Evolutionary conservation across 2,329 filamentous ascomycete genomes (phyloP).

Genomic region (Colletotrichum phormii): DNA sequence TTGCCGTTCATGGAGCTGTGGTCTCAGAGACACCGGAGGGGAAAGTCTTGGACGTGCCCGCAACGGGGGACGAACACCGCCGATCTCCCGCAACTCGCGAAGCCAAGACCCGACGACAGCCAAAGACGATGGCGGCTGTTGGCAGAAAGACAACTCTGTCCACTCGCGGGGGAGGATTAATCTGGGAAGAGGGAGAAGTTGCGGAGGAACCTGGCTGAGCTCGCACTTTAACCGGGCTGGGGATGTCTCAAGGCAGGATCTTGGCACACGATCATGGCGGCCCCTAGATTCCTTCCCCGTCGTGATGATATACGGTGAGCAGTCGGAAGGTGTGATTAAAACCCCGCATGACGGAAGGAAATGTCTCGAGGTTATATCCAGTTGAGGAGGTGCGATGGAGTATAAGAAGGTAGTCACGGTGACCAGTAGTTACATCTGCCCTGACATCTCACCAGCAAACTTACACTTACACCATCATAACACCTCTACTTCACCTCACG

Average conservation of each 20-base stretch:
- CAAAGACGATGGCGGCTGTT: not conserved
- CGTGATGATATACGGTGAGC: not conserved
- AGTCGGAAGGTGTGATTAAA: not conserved
- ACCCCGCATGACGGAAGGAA: not conserved
- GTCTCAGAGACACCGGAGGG: not conserved
- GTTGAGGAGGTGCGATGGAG: not conserved
- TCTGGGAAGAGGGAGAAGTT: not conserved
- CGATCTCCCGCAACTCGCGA: conserved; percentile 14
- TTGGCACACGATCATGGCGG: not conserved
- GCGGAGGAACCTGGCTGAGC: not conserved
- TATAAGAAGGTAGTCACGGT: not conserved
- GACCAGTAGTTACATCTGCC: not conserved
- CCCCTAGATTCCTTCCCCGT: not conserved
- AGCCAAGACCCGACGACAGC: not conserved
- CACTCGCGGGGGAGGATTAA: not conserved
- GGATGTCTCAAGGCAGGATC: not conserved
- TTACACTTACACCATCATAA: no score
- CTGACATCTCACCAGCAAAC: not conserved
- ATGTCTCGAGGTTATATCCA: not conserved
- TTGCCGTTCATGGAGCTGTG: not conserved
- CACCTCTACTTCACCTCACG: not conserved
- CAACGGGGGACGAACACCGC: conserved; percentile 3
- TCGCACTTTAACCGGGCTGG: not conserved
- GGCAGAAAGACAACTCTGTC: not conserved
- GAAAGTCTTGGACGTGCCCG: conserved; percentile 1